phyloP scores from a whole-genome alignment of 306 rosid species.

The Pterocarpus santalinus region DNA sequence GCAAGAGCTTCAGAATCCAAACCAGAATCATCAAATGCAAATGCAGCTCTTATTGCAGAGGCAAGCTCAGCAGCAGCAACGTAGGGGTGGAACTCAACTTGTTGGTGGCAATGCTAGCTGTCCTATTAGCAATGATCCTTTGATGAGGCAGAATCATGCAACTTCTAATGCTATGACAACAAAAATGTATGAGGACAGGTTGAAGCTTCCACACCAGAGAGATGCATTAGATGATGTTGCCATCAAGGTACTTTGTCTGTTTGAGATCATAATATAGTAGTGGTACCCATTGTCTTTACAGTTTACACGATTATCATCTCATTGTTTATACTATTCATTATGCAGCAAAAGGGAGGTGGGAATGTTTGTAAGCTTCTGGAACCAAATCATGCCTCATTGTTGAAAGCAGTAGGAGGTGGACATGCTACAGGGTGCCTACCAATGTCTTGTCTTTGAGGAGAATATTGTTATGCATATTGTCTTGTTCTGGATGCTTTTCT shows the following conservation, averaged over 20 bases:
- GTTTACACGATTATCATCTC: constrained; percentile 1
- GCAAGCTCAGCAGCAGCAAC: constrained; percentile 61
- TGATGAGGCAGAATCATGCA: constrained; percentile 57
- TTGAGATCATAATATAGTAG: constrained; percentile 21
- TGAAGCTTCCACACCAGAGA: constrained; percentile 60
- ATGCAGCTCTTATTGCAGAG: constrained; percentile 58
- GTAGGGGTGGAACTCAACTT: constrained; percentile 54
- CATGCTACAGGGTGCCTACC: constrained; percentile 69
- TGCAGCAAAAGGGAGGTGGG: constrained; percentile 67
- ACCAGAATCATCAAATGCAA: constrained; percentile 58
- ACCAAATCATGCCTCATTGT: constrained; percentile 51
- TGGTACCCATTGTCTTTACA: constrained; percentile 13
- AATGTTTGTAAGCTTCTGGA: constrained; percentile 57
- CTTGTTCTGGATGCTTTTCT: constrained; percentile 11
- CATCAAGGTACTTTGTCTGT: constrained; percentile 60
- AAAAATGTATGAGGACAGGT: constrained; percentile 57
- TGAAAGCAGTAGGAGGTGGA: constrained; percentile 61
- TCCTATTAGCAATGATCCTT: constrained; percentile 55
- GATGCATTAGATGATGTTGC: constrained; percentile 59
- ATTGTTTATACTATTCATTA: constrained; percentile 29
- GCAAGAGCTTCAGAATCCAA: constrained; percentile 53
- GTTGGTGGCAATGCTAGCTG: constrained; percentile 49
- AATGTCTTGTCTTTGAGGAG: constrained; percentile 18
- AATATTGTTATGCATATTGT: constrained; percentile 35
- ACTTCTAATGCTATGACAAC: constrained; percentile 58